Conservation (phyloP, 768 basidiomycete species). For the Termitomyces sp. region DNA sequence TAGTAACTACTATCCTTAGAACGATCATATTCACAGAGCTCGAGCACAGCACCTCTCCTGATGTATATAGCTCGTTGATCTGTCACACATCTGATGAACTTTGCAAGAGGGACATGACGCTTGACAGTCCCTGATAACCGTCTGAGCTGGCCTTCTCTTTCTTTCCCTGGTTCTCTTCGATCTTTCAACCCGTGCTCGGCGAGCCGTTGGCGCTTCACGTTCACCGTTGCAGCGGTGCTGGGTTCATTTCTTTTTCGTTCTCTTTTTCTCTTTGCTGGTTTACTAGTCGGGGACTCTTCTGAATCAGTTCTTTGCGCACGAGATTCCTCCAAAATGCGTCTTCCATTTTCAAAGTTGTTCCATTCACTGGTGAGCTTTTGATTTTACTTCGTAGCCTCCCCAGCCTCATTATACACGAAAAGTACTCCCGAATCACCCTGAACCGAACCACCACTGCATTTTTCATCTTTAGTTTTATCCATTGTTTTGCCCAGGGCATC, state of each 20-base stretch:
- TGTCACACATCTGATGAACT: not conserved
- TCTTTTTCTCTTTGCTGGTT: not conserved
- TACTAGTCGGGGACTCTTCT: not conserved
- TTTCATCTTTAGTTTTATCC: constrained; percentile 48
- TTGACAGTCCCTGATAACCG: not conserved
- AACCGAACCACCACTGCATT: constrained; percentile 43
- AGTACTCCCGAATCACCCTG: constrained; percentile 39
- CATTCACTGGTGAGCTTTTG: constrained; percentile 6
- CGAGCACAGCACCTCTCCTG: too few relatives aligned
- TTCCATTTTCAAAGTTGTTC: not conserved
- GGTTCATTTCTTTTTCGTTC: constrained; percentile 1
- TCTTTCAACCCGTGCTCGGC: constrained; percentile 7
- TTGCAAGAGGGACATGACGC: not conserved
- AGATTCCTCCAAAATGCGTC: not conserved
- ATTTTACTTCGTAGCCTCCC: not conserved
- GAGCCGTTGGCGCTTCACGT: constrained; percentile 6
- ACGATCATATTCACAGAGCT: too few relatives aligned
- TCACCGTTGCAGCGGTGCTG: constrained; percentile 13
- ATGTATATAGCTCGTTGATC: too few relatives aligned
- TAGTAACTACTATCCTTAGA: too few relatives aligned
- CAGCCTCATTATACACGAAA: not conserved
- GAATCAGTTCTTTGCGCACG: not conserved
- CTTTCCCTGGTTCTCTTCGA: constrained; percentile 2
- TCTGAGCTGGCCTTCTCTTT: not conserved
- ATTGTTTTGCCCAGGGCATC: constrained; percentile 52